phyloP scores from a whole-genome alignment of 2,329 filamentous ascomycete genomes.

The Coniochaeta sp. region DNA sequence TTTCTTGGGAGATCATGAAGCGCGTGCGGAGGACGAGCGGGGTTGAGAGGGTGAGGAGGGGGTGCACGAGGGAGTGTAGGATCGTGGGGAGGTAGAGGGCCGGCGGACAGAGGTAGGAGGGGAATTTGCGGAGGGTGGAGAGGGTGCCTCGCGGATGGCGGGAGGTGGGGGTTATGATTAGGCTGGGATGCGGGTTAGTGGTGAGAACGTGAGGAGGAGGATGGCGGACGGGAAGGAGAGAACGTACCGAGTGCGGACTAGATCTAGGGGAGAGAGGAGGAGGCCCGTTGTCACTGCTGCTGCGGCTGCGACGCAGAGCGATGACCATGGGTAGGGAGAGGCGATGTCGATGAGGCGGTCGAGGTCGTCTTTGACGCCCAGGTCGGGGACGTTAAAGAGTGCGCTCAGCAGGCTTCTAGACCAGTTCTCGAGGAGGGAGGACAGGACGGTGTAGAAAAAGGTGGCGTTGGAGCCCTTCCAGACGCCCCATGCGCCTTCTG shows the following conservation, averaged over 20 bases:
- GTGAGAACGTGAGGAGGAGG: not conserved
- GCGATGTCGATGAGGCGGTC: slow-evolving; percentile 68
- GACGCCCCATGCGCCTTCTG: slow-evolving; percentile 82
- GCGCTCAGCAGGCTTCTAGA: slow-evolving; percentile 85
- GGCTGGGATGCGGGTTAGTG: slow-evolving; percentile 34
- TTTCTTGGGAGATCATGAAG: slow-evolving; percentile 73
- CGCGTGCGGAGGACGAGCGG: slow-evolving; percentile 82
- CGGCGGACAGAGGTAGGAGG: slow-evolving; percentile 66
- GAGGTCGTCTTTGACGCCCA: slow-evolving; percentile 67
- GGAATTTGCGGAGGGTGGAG: slow-evolving; percentile 68
- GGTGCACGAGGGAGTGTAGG: slow-evolving; percentile 78
- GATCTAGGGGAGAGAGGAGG: slow-evolving; percentile 78
- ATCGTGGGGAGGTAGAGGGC: slow-evolving; percentile 75
- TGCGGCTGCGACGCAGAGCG: slow-evolving; percentile 63
- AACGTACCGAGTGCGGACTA: slow-evolving; percentile 69
- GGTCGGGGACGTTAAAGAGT: slow-evolving; percentile 80
- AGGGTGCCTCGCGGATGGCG: slow-evolving; percentile 71
- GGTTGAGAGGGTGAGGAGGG: slow-evolving; percentile 72
- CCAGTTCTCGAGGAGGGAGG: slow-evolving; percentile 87
- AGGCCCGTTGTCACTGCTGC: slow-evolving; percentile 68
- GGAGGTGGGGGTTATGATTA: slow-evolving; percentile 78
- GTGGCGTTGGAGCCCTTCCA: slow-evolving; percentile 94
- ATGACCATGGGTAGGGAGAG: slow-evolving; percentile 74
- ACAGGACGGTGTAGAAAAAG: slow-evolving; percentile 82
- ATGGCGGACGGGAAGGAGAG: slow-evolving; percentile 13